Percentiles rank a stretch among this genome's conserved stretches.
Conservation (phyloP, 2,329 filamentous ascomycete genomes). For the Aspergillus candidus region DNA sequence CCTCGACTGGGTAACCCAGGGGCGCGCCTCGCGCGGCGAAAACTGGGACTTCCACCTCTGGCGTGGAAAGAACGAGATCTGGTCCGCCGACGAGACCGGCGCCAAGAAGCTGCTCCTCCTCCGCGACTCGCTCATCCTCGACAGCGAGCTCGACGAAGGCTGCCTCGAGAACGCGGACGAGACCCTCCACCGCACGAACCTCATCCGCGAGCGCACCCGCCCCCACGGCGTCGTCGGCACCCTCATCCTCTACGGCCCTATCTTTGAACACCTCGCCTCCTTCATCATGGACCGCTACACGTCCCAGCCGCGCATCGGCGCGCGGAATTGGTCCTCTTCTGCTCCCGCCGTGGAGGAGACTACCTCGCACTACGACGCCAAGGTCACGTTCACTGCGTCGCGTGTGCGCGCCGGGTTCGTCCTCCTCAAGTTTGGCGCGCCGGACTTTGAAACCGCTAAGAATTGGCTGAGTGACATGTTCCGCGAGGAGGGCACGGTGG, state of each 20-base stretch:
- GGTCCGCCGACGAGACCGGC: conserved; percentile 28
- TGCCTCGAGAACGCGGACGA: conserved; percentile 27
- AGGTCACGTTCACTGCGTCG: conserved; percentile 76
- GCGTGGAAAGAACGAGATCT: conserved; percentile 80
- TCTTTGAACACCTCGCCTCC: conserved; percentile 58
- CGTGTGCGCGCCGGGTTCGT: conserved; percentile 69
- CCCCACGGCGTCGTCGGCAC: conserved; percentile 75
- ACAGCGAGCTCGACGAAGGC: conserved; percentile 42
- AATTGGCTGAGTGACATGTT: conserved; percentile 75
- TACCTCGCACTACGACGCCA: conserved; percentile 38
- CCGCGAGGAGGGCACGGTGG: conserved; percentile 65
- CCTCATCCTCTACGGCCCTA: conserved; percentile 69
- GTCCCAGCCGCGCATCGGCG: conserved; percentile 72
- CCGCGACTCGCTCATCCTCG: conserved; percentile 76
- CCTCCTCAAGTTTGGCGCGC: conserved; percentile 83
- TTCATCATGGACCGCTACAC: conserved; percentile 79
- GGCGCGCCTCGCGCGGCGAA: conserved; percentile 77
- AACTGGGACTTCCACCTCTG: conserved; percentile 78
- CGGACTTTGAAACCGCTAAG: conserved; percentile 71
- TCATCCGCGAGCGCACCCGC: conserved; percentile 58
- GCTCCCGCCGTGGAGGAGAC: conserved; percentile 17
- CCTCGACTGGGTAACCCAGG: conserved; percentile 91
- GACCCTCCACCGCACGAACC: conserved; percentile 16
- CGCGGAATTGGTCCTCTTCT: conserved; percentile 60
- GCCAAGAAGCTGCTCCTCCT: conserved; percentile 59